Conservation (phyloP, 2,329 filamentous ascomycete species). For the Xylaria sp. region DNA sequence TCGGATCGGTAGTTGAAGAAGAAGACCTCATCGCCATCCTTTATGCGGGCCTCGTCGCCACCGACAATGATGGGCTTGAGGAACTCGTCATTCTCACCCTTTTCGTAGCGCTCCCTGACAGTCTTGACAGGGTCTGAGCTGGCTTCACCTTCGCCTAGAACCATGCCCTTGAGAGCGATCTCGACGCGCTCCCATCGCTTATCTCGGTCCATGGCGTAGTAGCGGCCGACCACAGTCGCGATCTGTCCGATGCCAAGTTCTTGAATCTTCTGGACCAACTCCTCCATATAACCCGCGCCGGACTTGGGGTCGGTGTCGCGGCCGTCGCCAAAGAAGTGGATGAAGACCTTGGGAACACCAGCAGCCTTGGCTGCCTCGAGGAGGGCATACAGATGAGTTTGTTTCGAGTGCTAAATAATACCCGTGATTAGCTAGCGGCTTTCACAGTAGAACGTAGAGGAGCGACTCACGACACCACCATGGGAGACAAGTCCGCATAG, state of each 20-base stretch:
- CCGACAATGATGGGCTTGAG: constrained; percentile 96
- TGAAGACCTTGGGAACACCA: constrained; percentile 89
- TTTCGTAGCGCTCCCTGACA: constrained; percentile 87
- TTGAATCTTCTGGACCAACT: constrained; percentile 81
- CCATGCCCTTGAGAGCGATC: constrained; percentile 85
- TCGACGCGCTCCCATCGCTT: constrained; percentile 98
- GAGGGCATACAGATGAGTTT: constrained; percentile 89
- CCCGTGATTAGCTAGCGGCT: too few relatives aligned
- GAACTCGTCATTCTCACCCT: constrained; percentile 95
- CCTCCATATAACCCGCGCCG: constrained; percentile 85
- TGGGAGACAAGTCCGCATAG: constrained; percentile 92
- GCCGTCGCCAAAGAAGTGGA: constrained; percentile 99
- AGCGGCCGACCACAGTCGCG: constrained; percentile 92
- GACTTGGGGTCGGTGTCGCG: constrained; percentile 98
- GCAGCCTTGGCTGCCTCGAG: constrained; percentile 91
- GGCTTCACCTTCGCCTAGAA: constrained; percentile 87
- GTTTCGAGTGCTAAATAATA: constrained; percentile 80
- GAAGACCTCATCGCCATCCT: constrained; percentile 94
- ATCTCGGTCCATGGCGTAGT: constrained; percentile 99
- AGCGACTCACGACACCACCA: constrained; percentile 79
- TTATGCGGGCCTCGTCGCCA: constrained; percentile 84
- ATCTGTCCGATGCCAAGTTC: constrained; percentile 89
- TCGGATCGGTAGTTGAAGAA: constrained; percentile 99
- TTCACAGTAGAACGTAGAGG: neutral
- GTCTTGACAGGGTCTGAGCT: constrained; percentile 86